phyloP scores from a whole-genome alignment of 176 grass and related monocot species.

The Ampelocalamus luodianensis region DNA sequence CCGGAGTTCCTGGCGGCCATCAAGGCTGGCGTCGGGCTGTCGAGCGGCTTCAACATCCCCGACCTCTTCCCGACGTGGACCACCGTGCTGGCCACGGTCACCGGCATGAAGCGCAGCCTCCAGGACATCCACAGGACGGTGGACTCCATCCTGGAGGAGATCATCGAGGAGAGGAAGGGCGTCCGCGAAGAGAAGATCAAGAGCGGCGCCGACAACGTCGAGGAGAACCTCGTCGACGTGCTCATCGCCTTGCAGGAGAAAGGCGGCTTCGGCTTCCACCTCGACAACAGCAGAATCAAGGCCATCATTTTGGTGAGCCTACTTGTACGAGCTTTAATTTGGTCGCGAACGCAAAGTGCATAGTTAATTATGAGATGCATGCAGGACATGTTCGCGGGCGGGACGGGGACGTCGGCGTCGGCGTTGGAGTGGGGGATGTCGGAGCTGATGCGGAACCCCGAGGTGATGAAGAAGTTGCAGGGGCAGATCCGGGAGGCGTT shows the following conservation, averaged over 20 bases:
- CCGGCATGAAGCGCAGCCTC: conserved; percentile 49
- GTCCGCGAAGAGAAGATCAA: conserved; percentile 29
- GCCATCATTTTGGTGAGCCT: conserved; percentile 51
- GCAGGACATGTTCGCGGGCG: conserved; percentile 63
- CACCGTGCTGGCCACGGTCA: conserved; percentile 28
- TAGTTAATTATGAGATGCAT: background rate
- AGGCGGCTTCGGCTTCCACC: conserved; percentile 44
- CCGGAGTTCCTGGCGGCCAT: conserved; percentile 36
- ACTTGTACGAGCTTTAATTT: background rate
- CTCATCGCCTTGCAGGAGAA: conserved; percentile 58
- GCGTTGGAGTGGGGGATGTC: conserved; percentile 77
- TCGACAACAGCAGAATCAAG: conserved; percentile 56
- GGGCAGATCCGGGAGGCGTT: conserved; percentile 52
- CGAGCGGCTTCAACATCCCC: conserved; percentile 46
- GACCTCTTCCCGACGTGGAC: conserved; percentile 55
- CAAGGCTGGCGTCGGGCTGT: conserved; percentile 48
- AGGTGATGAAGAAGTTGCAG: conserved; percentile 62
- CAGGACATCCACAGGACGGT: conserved; percentile 42
- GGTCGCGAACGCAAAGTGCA: background rate
- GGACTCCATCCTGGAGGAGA: conserved; percentile 48
- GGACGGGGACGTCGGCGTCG: conserved; percentile 50
- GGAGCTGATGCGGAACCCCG: conserved; percentile 65
- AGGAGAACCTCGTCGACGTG: conserved; percentile 60
- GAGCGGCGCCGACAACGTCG: conserved; percentile 26
- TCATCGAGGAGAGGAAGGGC: conserved; percentile 41